Base-by-base conservation (phyloP, 345 rosid species). In the Gossypium anomalum region DNA sequence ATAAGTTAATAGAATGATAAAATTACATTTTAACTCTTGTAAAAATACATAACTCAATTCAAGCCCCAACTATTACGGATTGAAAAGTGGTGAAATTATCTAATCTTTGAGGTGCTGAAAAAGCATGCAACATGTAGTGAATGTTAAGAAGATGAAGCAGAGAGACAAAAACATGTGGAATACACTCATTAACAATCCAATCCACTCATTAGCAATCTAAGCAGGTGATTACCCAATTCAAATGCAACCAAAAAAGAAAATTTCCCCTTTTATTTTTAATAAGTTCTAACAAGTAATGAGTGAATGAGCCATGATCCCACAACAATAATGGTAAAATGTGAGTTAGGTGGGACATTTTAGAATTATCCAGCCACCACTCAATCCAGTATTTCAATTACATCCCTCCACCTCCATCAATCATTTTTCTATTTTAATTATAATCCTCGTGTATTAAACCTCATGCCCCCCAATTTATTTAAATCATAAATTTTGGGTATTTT, bases 121-220 rank as follows among this genome's bases (percentile, higher is more conserved):
- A 48, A 13, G 52, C 14, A 48, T 48, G 52, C 4, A 48, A 48
- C 13, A 10, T 48, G 3, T 13, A 11, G 52, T 48, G 13, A 15
- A 64, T 61, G 66, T 29, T 15, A 20, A 22, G 53, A 45, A 67
- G 1, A 43, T 41, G 51, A 65, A 43, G 19, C 27, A 43, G 23
- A 67, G n/a, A 22, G 55, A 45, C 71, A 67, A 20, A 45, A 67
- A 22, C 71, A 67, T 45, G 71, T 67, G 71, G 38, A 38, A 19
- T 20, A 19, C 55, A 66, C 34, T 66, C 53, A 66, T 66, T 66
- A 66, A 20, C 3, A 20, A 17, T 66, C 51, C 44, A 66, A 66
- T 66, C 34, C 48, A 64, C 68, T 64, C 47, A 64, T 64, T 64
- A 10, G 16, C 49, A 64, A 41, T 64, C 49, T 64, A 41, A 34